A percentile compares a stretch with the other conserved stretches of the same genome.
Conservation (phyloP, 2,329 filamentous ascomycete genomes). For the Scedosporium minutisporum region DNA sequence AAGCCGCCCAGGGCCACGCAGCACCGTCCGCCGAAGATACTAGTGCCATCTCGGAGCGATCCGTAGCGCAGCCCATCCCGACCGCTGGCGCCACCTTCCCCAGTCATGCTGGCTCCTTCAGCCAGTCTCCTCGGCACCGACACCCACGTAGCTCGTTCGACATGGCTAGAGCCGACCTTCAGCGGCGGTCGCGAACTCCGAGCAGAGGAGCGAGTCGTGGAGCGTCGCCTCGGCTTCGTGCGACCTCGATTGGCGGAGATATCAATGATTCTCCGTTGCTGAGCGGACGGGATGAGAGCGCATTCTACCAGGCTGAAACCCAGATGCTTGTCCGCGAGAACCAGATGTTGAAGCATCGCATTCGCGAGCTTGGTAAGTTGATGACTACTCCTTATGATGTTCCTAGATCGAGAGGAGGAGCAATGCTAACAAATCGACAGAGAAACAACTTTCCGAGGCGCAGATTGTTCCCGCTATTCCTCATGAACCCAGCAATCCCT, state of each 20-base stretch:
- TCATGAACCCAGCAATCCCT: slow-evolving; percentile 39
- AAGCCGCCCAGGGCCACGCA: slow-evolving; percentile 29
- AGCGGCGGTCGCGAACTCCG: slow-evolving; percentile 45
- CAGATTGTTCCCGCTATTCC: slow-evolving; percentile 22
- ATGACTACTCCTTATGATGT: not conserved
- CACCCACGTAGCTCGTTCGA: slow-evolving; percentile 51
- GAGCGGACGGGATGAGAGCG: slow-evolving; percentile 61
- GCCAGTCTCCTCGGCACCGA: slow-evolving; percentile 39
- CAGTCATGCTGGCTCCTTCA: slow-evolving; percentile 30
- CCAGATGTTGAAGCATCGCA: slow-evolving; percentile 69
- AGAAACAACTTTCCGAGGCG: slow-evolving; percentile 41
- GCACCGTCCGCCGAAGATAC: slow-evolving; percentile 40
- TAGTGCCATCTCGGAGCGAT: slow-evolving; percentile 37
- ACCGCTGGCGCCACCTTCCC: slow-evolving; percentile 19
- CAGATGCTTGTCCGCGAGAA: slow-evolving; percentile 71
- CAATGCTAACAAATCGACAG: slow-evolving; percentile 21
- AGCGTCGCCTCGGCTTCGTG: slow-evolving; percentile 45
- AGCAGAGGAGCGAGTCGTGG: slow-evolving; percentile 44
- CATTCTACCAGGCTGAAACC: slow-evolving; percentile 75
- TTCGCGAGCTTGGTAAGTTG: slow-evolving; percentile 58
- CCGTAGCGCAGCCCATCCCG: slow-evolving; percentile 24
- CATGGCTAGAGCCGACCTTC: slow-evolving; percentile 44
- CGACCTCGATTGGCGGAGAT: slow-evolving; percentile 50
- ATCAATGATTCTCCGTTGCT: slow-evolving; percentile 48
- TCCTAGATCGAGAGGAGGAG: not conserved